A percentile compares a stretch with the other conserved stretches of the same genome.
These are phyloP conservation scores for Alternaria sp. DNA, from an alignment of 2,329 filamentous ascomycete species.

Conservation along the genomic window DNA sequence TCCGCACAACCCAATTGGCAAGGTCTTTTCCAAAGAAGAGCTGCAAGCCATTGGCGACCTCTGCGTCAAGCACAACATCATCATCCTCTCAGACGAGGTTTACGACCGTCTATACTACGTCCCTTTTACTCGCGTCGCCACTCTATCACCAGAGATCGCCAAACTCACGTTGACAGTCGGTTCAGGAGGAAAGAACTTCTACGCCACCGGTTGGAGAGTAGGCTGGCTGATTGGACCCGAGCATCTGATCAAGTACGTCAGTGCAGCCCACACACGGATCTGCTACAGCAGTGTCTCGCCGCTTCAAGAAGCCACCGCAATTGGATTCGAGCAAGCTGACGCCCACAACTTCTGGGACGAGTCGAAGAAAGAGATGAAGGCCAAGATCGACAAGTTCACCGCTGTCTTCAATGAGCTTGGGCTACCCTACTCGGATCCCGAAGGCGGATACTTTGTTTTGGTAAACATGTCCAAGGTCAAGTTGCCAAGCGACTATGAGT, in stretches of 20 bases:
- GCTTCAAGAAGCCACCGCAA: conserved; percentile 90
- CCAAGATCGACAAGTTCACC: conserved; percentile 87
- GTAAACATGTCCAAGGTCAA: conserved; percentile 91
- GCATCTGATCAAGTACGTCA: conserved; percentile 87
- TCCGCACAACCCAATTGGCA: conserved; percentile 94
- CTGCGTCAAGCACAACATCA: conserved; percentile 90
- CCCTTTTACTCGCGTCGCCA: conserved; percentile 91
- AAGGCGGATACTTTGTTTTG: conserved; percentile 96
- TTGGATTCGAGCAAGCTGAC: conserved; percentile 92
- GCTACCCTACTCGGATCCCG: conserved; percentile 79
- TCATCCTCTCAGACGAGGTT: conserved; percentile 76
- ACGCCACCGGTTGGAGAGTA: conserved; percentile 95
- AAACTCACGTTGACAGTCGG: conserved; percentile 90
- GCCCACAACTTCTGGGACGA: conserved; percentile 84
- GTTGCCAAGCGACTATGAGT: conserved; percentile 81
- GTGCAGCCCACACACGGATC: conserved; percentile 91
- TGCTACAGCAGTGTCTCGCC: conserved; percentile 95
- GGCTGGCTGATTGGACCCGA: conserved; percentile 92
- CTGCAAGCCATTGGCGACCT: conserved; percentile 84
- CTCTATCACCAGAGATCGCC: conserved; percentile 87
- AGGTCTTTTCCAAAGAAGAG: conserved; percentile 87
- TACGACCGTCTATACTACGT: conserved; percentile 96
- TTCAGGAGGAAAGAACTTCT: conserved; percentile 97
- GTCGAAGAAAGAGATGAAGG: conserved; percentile 84
- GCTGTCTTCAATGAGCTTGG: conserved; percentile 60